These are phyloP conservation scores for Bimuria novae-zelandiae DNA, from an alignment of 2,329 filamentous ascomycete species.

Conservation along the genomic window DNA sequence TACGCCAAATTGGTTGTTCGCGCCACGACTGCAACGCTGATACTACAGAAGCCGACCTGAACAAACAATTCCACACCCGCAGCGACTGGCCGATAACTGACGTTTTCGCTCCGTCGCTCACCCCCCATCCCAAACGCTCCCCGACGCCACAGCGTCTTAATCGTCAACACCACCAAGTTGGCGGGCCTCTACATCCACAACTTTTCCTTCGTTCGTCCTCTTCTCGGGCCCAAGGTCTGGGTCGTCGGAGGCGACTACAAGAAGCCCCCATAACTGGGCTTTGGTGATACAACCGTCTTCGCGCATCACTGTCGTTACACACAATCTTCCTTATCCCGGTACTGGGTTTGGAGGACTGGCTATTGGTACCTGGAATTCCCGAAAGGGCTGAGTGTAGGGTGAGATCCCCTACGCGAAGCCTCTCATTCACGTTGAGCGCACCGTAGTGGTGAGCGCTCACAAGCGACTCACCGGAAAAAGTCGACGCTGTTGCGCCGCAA, in stretches of 20 bases:
- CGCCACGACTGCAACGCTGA: constrained; percentile 7
- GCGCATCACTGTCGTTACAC: constrained; percentile 22
- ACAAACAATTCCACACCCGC: constrained; percentile 19
- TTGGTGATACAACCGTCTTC: constrained; percentile 25
- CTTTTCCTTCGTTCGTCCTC: constrained; percentile 81
- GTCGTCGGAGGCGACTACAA: constrained; percentile 92
- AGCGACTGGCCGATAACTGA: constrained; percentile 32
- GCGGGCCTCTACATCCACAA: constrained; percentile 76
- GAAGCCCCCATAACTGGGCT: constrained; percentile 90
- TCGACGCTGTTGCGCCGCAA: constrained; percentile 39
- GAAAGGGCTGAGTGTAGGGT: constrained; percentile 51
- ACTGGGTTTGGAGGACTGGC: constrained; percentile 34
- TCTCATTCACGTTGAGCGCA: constrained; percentile 56
- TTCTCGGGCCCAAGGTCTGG: constrained; percentile 90
- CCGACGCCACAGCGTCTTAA: constrained; percentile 48
- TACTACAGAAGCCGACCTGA: constrained; percentile 4
- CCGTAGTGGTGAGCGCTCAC: constrained; percentile 58
- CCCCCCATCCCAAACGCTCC: constrained; percentile 16
- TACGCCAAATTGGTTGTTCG: constrained; percentile 5
- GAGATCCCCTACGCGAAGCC: constrained; percentile 52
- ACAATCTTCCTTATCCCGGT: constrained; percentile 26
- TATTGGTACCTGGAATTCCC: constrained; percentile 20
- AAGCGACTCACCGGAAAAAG: constrained; percentile 54
- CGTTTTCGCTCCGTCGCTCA: constrained; percentile 26
- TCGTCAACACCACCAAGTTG: constrained; percentile 79